phyloP scores from a whole-genome alignment of 2,329 filamentous ascomycete species.

The Fusarium pseudoanthophilum region DNA sequence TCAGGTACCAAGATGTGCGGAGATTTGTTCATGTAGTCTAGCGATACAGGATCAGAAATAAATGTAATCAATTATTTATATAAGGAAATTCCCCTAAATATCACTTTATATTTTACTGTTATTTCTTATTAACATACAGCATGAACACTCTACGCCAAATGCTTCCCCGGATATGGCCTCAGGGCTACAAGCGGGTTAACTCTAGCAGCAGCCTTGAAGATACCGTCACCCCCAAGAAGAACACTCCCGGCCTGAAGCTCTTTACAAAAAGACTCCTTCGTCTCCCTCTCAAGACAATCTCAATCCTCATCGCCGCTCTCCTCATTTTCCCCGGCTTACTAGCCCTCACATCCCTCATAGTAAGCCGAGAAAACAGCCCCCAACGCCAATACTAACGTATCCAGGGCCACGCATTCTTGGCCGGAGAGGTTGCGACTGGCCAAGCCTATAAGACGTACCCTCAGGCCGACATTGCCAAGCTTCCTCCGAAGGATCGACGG shows the following conservation, averaged over 20 bases:
- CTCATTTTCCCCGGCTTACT: background rate
- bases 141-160: background rate
- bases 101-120: too few species aligned
- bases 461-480: background rate
- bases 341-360: background rate
- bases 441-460: background rate
- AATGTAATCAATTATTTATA: background rate
- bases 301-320: background rate
- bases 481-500: conserved; percentile 17
- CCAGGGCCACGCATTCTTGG: background rate
- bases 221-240: background rate
- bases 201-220: background rate
- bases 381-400: background rate
- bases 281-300: background rate
- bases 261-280: background rate
- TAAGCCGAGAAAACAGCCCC: background rate
- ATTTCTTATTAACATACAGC: fast-evolving
- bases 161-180: background rate
- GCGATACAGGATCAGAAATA: too few species aligned
- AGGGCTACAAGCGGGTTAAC: background rate
- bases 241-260: fast-evolving
- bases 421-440: background rate
- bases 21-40: background rate
- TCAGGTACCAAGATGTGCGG: background rate
- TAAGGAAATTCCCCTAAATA: too few species aligned